Conservation (phyloP, 768 basidiomycete species). For the Trametes villosa region DNA sequence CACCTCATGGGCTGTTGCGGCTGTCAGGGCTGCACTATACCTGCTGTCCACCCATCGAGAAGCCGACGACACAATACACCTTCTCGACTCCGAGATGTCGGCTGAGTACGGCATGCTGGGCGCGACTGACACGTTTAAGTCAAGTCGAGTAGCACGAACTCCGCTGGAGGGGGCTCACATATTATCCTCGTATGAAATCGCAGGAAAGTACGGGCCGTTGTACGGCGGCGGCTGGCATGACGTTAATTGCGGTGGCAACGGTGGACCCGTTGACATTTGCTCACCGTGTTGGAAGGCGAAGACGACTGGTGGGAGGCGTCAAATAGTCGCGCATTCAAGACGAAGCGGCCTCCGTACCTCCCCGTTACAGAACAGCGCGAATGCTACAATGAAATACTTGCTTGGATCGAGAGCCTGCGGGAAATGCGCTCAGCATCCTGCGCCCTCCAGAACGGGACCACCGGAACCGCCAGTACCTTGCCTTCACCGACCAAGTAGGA, state of each 20-base stretch:
- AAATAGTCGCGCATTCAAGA: background rate
- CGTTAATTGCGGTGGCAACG: background rate
- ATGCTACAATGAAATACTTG: constrained; percentile 35
- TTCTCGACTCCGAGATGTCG: constrained; percentile 28
- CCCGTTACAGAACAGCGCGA: constrained; percentile 36
- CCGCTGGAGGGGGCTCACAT: constrained; percentile 20
- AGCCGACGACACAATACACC: constrained; percentile 32
- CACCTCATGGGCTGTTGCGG: background rate
- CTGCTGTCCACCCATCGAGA: constrained; percentile 38
- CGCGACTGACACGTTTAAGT: constrained; percentile 20
- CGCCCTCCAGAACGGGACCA: background rate
- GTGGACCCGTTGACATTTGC: background rate
- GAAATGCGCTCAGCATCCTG: background rate
- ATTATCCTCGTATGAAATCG: constrained; percentile 36
- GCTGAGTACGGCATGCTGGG: constrained; percentile 33
- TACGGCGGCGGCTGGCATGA: constrained; percentile 34
- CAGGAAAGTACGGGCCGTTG: constrained; percentile 38
- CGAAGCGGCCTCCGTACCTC: constrained; percentile 33
- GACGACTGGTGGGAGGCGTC: constrained; percentile 25
- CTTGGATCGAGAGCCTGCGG: constrained; percentile 29
- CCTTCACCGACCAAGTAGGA: constrained; percentile 29
- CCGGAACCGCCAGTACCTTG: constrained; percentile 13
- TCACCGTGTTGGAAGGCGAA: constrained; percentile 36
- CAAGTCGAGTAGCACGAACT: background rate
- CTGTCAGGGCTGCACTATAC: constrained; percentile 9